Evolutionary conservation across 305 asterid genomes (phyloP), one percentile per base, ranked within the genome.

Genomic region (Fraxinus sp.): DNA sequence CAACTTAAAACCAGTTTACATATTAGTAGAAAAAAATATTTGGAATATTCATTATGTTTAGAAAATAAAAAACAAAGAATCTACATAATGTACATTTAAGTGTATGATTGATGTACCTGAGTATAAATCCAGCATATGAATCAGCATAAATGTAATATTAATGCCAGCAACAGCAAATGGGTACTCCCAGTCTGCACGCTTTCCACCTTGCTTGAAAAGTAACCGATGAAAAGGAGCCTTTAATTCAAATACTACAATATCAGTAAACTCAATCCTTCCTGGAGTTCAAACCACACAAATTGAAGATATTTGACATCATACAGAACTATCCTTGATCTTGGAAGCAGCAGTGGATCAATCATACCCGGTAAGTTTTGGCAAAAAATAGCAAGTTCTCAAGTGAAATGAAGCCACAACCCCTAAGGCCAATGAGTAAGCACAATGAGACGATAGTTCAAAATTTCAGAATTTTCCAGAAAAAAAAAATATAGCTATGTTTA

Each of bases 151-250:
- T 3, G 98, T 83, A 18, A 96, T 84, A 77, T 96, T 96, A 72
- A 96, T 87, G 72, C 99, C 98, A 36, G 98, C 98, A 4, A 86
- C 98, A 80, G 99, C 98, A 84, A 96, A 96, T 7, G 99, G 99
- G 79, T 96, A 96, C 84, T 96, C 99, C 99, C 99, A 96, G 70
- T 88, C 80, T 64, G 97, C 88, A 32, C 97, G 95, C 13, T 87
- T 75, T 77, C 98, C 99, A 24, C 86, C 87, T 93, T 91, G 85
- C 88, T 96, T 96, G 84, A 85, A 90, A 86, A 95, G 96, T 84
- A 96, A 88, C 93, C 94, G 92, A 89, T 85, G 96, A 89, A 94
- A 96, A 91, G 94, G 84, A 86, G 77, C 91, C 98, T 96, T 91
- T 93, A 88, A 77, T 82, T 85, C 87, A 90, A 89, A 91, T 86